Evolutionary conservation across 306 rosid genomes (phyloP).

Genomic region (Trichosanthes cucumerina): DNA sequence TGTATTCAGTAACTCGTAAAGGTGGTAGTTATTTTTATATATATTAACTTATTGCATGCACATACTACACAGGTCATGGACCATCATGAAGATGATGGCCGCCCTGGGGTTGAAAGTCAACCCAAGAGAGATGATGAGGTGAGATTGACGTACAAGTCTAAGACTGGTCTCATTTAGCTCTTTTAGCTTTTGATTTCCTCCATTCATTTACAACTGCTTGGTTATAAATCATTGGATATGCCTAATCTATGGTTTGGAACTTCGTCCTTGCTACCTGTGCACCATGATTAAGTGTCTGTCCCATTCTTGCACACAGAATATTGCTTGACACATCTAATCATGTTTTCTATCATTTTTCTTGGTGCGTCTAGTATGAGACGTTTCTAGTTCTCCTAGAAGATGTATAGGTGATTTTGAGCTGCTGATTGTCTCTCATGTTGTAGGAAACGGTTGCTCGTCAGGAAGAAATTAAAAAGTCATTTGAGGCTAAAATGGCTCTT

Average conservation of each 20-base stretch:
- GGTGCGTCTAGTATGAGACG: neutral
- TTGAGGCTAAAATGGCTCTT: slow-evolving; percentile 77
- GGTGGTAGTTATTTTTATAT: neutral
- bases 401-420: neutral
- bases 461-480: slow-evolving; percentile 76
- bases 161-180: neutral
- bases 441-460: slow-evolving; percentile 87
- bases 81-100: slow-evolving; percentile 65
- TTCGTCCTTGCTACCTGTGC: neutral
- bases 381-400: neutral
- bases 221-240: neutral
- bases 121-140: slow-evolving; percentile 89
- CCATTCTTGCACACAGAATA: neutral
- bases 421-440: slow-evolving; percentile 9
- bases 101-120: slow-evolving; percentile 38
- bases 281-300: neutral
- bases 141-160: slow-evolving; percentile 10
- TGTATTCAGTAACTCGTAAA: neutral
- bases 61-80: slow-evolving; percentile 27
- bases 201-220: neutral
- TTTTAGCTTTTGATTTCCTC: neutral
- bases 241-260: neutral
- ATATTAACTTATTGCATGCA: neutral
- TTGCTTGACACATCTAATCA: neutral
- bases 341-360: neutral